A percentile compares a stretch with the other conserved stretches of the same genome.
phyloP scores from a whole-genome alignment of 1,284 basidiomycete genomes.

The Moesziomyces antarcticus region DNA sequence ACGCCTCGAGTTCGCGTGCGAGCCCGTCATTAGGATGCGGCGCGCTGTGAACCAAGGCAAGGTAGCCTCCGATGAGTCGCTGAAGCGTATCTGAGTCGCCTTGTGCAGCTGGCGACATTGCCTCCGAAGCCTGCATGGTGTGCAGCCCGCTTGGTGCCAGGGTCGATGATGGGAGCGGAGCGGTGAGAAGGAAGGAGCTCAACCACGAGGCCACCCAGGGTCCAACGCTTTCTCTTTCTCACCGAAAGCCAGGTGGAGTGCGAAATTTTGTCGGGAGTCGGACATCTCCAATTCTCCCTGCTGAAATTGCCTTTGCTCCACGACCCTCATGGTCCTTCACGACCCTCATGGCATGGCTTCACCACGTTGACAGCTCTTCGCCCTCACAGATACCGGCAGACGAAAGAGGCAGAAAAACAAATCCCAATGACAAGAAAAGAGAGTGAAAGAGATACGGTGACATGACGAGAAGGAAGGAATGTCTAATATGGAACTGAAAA shows the following conservation, averaged over 20 bases:
- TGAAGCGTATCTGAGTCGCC: neutral
- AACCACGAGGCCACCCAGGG: neutral
- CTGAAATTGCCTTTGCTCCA: too few species aligned
- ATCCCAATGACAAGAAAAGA: neutral
- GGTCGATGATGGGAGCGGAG: neutral
- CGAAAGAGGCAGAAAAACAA: too few species aligned
- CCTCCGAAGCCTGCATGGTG: neutral
- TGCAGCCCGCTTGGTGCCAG: neutral
- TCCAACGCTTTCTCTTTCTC: neutral
- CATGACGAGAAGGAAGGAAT: neutral
- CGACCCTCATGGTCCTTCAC: too few species aligned
- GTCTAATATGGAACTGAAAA: neutral
- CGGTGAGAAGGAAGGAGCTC: neutral
- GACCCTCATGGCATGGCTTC: too few species aligned
- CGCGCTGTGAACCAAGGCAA: neutral
- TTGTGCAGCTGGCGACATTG: neutral
- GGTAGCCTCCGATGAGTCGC: neutral
- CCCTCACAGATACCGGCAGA: too few species aligned
- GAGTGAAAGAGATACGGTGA: neutral
- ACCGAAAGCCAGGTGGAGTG: neutral
- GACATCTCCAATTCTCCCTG: too few species aligned
- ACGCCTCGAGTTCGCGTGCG: constrained; percentile 5
- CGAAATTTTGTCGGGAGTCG: too few species aligned
- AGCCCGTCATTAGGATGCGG: neutral
- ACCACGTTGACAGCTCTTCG: too few species aligned